Evolutionary conservation across 768 basidiomycete species (phyloP), one percentile per base, ranked within the genome.

Genomic region (Sporobolomyces pararoseus): DNA sequence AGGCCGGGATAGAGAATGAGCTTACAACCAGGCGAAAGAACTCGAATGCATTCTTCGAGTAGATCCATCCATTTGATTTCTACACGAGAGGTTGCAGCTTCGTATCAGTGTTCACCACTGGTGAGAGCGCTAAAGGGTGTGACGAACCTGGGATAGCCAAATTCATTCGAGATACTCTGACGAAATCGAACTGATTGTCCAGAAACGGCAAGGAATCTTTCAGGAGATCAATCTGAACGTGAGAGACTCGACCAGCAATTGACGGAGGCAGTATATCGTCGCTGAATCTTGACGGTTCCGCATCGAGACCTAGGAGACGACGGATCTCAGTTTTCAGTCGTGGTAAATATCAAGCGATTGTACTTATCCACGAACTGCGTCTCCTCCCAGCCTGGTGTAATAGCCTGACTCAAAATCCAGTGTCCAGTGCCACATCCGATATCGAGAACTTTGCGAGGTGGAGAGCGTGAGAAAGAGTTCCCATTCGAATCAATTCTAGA

Each of bases 141-240:
- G n/a, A n/a, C n/a, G n/a, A n/a, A 49, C 63, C 63, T 1, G 52
- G 27, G 6, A 70, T 14, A 7, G 68, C 49, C 2, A 69, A 23
- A 25, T 64, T 64, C 35, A 53, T 1, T 16, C 42, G 57, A 0
- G 34, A 25, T 0, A 69, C 1, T 1, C 68, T 49, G 4, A 70
- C 68, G 35, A 27, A 65, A 55, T 70, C 68, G 51, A 70, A 70
- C 49, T 21, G 25, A 23, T 34, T 57, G 50, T 63, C 62, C 17
- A 14, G 27, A 34, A 69, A 69, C 10, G 68, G 68, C 2, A 69
- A 27, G 1, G 35, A 39, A 10, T 58, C 7, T 4, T 2, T 2
- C 7, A 19, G 55, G 13, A 64, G 34, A 57, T 59, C 62, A 32
- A 58, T 54, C 37, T 69, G 68, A 23, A 64, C 55, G 19, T 32